Evolutionary conservation across 768 basidiomycete species (phyloP), one percentile per base, ranked within the genome.

Genomic region (Tephrocybe sp.): DNA sequence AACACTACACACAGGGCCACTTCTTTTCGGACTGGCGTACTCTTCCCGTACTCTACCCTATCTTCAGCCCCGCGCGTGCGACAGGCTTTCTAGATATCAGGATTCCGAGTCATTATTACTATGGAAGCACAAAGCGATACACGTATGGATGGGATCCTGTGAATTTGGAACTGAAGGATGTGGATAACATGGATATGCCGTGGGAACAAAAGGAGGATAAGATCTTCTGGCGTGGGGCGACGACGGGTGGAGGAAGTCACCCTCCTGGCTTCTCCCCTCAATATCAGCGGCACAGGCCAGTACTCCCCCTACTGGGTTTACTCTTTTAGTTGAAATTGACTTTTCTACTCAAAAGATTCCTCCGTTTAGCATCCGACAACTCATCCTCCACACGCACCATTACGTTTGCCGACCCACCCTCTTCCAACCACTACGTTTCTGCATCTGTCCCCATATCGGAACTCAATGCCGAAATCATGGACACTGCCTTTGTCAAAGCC

Each of bases 21-120:
- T 98, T 97, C 69, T 98, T 97, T 80, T 92, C 91, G 15, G 96
- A 99, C 68, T 97, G 93, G 90, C 77, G 95, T 18, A 89, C 88
- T 0, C 85, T 98, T 51, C 82, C 89, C 10, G 82, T 82, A 1
- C 75, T 96, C n/a, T 95, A 91, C 67, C 97, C 97, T 6, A 82
- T 99, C 24, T 90, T 99, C 69, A 94, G 93, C 2, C 94, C 96
- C 2, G 90, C 93, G 0, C 93, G 89, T 62, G 85, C 88, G 0
- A 74, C 74, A 34, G 93, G 97, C 0, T 98, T 88, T 65, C 72
- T 84, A 56, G 97, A 98, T 63, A 90, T 99, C 58, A 77, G 90
- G 51, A 93, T 98, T 55, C 96, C 97, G 0, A 94, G 91, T 54
- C 94, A 98, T 67, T 98, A 99, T 65, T 98, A 99, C 67, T 92